Percentiles rank a stretch among this genome's conserved stretches.
These are phyloP conservation scores for Sporothrix pseudoabietina DNA, from an alignment of 2,329 filamentous ascomycete species.

Conservation along the genomic window DNA sequence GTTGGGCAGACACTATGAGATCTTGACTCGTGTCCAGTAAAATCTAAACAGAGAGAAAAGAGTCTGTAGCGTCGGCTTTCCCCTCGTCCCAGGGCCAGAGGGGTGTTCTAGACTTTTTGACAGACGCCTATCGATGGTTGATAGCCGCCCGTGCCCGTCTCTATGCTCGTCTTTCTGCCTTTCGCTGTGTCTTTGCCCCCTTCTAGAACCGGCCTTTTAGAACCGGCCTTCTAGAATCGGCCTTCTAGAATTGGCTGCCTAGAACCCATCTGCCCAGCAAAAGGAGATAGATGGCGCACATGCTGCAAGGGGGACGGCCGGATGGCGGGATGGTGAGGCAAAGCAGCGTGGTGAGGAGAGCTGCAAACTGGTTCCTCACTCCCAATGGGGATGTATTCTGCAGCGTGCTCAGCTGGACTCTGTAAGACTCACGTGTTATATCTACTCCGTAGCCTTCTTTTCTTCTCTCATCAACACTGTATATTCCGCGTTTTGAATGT, in stretches of 20 bases:
- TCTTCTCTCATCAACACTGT: not conserved
- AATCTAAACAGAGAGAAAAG: not conserved
- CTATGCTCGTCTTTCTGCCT: not conserved
- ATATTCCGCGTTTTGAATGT: not conserved
- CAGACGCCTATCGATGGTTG: not conserved
- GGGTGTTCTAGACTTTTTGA: not conserved
- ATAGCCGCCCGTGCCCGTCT: not conserved
- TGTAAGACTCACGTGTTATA: not conserved
- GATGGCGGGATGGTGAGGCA: not conserved
- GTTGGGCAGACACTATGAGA: not conserved
- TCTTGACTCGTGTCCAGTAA: not conserved
- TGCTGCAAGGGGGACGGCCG: not conserved
- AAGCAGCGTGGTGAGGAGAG: not conserved
- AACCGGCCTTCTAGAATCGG: not conserved
- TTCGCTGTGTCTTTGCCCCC: no score
- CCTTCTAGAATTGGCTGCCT: no score
- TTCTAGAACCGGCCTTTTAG: not conserved
- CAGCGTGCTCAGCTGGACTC: not conserved
- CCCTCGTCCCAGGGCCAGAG: not conserved
- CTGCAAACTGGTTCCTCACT: not conserved
- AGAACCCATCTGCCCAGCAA: not conserved
- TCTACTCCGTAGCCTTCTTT: not conserved
- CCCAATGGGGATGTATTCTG: conserved; percentile 9
- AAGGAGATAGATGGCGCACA: not conserved
- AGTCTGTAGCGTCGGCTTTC: not conserved